A percentile compares a stretch with the other conserved stretches of the same genome.
Conservation (phyloP, 306 rosid genomes). For the Lathyrus tuberosus region DNA sequence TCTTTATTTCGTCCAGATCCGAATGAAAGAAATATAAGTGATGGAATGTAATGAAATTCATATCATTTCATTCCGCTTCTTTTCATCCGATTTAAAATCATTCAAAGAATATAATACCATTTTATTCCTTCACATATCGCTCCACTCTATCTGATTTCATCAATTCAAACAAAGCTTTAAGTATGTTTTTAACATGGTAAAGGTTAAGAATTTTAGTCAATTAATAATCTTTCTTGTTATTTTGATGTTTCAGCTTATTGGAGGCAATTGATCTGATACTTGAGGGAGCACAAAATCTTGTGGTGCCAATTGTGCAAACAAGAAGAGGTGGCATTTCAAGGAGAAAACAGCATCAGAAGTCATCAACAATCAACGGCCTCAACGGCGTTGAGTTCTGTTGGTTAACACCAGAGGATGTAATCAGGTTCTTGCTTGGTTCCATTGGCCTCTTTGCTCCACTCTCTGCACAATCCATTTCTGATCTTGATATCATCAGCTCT, state of each 20-base stretch:
- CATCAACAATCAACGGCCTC: conserved; percentile 46
- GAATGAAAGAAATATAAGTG: too few species aligned
- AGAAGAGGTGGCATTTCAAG: conserved; percentile 54
- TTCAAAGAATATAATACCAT: too few species aligned
- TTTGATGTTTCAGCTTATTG: conserved; percentile 56
- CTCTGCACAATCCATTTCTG: conserved; percentile 63
- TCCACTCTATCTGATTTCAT: too few species aligned
- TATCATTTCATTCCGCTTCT: too few species aligned
- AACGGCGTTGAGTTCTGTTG: conserved; percentile 77
- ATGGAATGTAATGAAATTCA: too few species aligned
- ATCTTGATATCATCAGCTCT: conserved; percentile 65
- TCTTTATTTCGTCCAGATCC: too few species aligned
- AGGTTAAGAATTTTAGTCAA: too few species aligned
- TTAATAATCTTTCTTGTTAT: background rate
- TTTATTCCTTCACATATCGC: too few species aligned
- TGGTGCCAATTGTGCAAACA: conserved; percentile 64
- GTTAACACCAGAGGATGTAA: conserved; percentile 87
- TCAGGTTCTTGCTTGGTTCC: conserved; percentile 77
- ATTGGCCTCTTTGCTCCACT: conserved; percentile 81
- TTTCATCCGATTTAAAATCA: too few species aligned
- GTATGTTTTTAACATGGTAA: too few species aligned
- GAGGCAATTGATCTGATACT: conserved; percentile 91
- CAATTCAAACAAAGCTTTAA: too few species aligned
- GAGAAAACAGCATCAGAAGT: conserved; percentile 69
- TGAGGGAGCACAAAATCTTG: conserved; percentile 84